Evolutionary conservation across 169 alveolate genomes (phyloP), one percentile per base, ranked within the genome.

Genomic region (Plasmodium gallinaceum): DNA sequence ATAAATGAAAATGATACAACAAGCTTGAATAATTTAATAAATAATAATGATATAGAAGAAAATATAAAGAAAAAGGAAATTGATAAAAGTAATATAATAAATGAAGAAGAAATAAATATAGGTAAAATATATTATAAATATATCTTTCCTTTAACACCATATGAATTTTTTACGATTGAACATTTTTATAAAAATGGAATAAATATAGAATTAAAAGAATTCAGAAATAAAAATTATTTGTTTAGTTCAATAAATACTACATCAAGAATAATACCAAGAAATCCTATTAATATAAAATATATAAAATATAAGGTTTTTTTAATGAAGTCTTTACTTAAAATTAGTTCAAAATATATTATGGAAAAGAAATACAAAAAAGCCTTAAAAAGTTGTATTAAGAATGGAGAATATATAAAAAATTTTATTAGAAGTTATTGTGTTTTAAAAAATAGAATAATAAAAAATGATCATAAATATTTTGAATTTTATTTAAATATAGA

Each of bases 121-220:
- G 92, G 92, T 4, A 85, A 70, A 20, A 24, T 32, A 26, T 69
- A 26, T 20, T 71, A 70, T 42, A 46, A 39, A 26, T 85, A 32
- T 45, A 85, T 85, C 5, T 22, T 18, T 4, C 92, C 92, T 5
- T 20, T 85, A 46, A 85, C 92, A 14, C 92, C 86, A n/a, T 85
- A 85, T 60, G 92, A 85, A 65, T n/a, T 85, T 57, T 85, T 39
- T 46, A 42, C 58, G 8, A 64, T 85, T 14, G 37, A 64, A 5
- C 58, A 72, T 1, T 60, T 85, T 61, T 64, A 69, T 42, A 54
- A 70, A 6, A 18, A 85, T 46, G 92, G 92, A 58, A 70, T 85
- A 14, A 85, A 60, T 18, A 16, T 42, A 43, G 87, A 85, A 26
- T 62, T 70, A 46, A 85, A 69, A 46, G 73, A 85, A 60, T 65